Conservation (phyloP, 345 rosid species). For the Erucastrum elatum region DNA sequence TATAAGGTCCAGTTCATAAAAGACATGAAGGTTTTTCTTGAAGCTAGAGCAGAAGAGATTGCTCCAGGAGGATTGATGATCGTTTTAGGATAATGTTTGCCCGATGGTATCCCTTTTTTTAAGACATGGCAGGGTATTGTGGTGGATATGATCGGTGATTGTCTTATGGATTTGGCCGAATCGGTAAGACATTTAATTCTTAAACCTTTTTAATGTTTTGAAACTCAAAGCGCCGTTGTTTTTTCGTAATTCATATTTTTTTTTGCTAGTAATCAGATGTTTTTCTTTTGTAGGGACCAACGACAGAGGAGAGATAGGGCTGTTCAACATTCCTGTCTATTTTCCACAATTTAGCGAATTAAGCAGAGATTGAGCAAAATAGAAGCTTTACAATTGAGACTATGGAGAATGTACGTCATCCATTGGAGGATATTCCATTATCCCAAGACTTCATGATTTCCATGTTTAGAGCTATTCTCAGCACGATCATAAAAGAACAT, state of each 20-base stretch:
- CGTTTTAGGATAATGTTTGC: neutral
- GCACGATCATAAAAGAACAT: neutral
- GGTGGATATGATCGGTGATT: neutral
- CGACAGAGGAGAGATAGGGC: conserved; percentile 7
- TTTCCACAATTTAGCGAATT: conserved; percentile 12
- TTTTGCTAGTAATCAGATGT: neutral
- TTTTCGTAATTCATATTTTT: too few relatives aligned
- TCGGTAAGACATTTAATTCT: conserved; percentile 19
- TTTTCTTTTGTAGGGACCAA: conserved; percentile 11
- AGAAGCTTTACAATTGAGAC: conserved; percentile 34
- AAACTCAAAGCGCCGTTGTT: too few relatives aligned
- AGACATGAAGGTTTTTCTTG: conserved; percentile 23
- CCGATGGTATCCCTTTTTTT: conserved; percentile 15
- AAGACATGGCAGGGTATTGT: neutral
- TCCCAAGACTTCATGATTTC: neutral
- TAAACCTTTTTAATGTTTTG: too few relatives aligned
- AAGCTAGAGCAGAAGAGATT: conserved; percentile 40
- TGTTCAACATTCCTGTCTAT: conserved; percentile 26
- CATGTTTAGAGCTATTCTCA: neutral
- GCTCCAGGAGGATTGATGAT: conserved; percentile 39
- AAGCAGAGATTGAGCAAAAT: conserved; percentile 15
- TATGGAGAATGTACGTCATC: conserved; percentile 7
- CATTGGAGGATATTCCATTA: neutral
- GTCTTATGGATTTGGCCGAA: conserved; percentile 10
- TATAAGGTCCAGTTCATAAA: conserved; percentile 33